Evolutionary conservation across 2,329 filamentous ascomycete species (phyloP), one percentile per base, ranked within the genome.

Genomic region (Xylariaceae sp.): DNA sequence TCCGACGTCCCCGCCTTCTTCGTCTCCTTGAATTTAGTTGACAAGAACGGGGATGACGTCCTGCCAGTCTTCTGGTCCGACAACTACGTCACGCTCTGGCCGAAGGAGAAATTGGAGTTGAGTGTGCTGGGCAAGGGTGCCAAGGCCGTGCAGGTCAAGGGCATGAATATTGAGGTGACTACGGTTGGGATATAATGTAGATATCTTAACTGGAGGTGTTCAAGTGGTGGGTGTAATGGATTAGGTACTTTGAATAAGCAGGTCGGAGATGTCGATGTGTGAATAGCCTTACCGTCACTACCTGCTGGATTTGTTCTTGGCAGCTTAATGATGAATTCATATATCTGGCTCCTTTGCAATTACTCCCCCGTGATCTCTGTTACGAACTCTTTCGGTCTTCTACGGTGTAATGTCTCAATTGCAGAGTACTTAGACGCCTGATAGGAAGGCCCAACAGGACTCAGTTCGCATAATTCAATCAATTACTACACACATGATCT

Each of bases 71-170:
- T 74, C 17, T 87, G 84, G 83, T 80, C 78, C 0, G 84, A 87
- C 62, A 87, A 87, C 61, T 87, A 87, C 61, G 73, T 87, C 10
- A 86, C 83, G 1, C 69, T 87, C 8, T 85, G 80, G 76, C 82
- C 84, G 0, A 70, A 73, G 0, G 84, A 87, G 73, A 78, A 72
- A 55, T 50, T 84, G 4, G 71, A 68, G 7, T 17, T 82, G 53
- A 65, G 66, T 1, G 74, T 78, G 5, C 59, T 63, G 47, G 66
- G 68, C 7, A 57, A 61, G 18, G 64, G 65, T 1, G 68, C 57
- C 37, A 65, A 61, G 35, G 66, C 63, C n/a, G 62, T 73, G 3
- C 63, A 71, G 17, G 57, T 73, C 11, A 66, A 53, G 2, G 71
- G 72, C 9, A 67, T 65, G 61, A 73, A 73, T 45, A 55, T 71